Base-by-base conservation (phyloP, 2,329 filamentous ascomycete genomes). In the Graphilbum fragrans region DNA sequence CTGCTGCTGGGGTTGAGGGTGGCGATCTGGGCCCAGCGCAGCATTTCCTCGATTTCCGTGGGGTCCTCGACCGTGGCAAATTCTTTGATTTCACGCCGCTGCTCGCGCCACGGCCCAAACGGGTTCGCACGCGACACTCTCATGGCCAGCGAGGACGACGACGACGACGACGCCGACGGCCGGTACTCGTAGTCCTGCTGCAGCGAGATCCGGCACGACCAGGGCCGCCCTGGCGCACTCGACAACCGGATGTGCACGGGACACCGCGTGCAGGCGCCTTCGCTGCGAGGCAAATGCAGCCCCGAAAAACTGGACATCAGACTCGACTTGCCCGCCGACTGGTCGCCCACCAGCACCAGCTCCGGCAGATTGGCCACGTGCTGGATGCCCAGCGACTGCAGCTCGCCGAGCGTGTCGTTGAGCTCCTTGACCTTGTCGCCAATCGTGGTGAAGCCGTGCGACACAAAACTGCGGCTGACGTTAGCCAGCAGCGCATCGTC, bases 331-430 rank as follows among this genome's bases (percentile, higher is more conserved):
- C 87, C 88, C 0, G 86, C 82, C 1, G 77, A 84, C 53, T 94
- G 87, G 38, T 94, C 86, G 0, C 87, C 87, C 0, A 94, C 77
- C 0, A 94, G 74, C 6, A 90, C 82, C 10, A 93, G 77, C 50
- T 86, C 85, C 0, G 87, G 86, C 0, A 94, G 64, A 0, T 75
- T 73, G 0, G 86, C 73, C 5, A 77, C 72, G 17, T 82, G 74
- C 38, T 82, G 77, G 1, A 94, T 77, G 0, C 82, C 84, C 0
- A 90, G 69, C 6, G 78, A 70, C 39, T 85, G 76, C 0, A 94
- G 70, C 37, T 81, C 73, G 3, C 74, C 74, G 0, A 86, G 70
- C 0, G 74, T 74, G 37, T 82, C 68, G 2, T 86, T 79, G 38
- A 79, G 74, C 0, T 72, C 67, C 39, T 81, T 82, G 1, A 82